Evolutionary conservation across 768 basidiomycete species (phyloP).

Genomic region (Xanthoconium purpureum): DNA sequence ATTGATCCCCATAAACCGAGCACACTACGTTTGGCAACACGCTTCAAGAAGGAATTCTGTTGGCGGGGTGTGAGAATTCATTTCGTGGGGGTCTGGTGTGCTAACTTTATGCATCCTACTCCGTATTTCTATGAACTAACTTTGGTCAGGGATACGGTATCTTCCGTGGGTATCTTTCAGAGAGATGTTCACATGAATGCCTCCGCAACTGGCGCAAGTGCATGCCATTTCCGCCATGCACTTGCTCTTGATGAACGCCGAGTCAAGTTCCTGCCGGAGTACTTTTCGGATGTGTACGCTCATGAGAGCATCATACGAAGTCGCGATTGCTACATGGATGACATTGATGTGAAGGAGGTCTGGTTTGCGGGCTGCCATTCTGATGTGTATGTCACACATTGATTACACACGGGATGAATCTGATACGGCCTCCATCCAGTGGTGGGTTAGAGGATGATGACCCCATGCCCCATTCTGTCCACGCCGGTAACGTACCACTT

Average conservation of each 20-base stretch:
- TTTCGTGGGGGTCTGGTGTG: slow-evolving; percentile 36
- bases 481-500: slow-evolving; percentile 6
- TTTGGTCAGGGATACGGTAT: slow-evolving; percentile 11
- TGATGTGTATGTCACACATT: slow-evolving; percentile 6
- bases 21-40: slow-evolving; percentile 1
- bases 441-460: not conserved
- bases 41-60: slow-evolving; percentile 31
- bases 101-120: not conserved
- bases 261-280: slow-evolving; percentile 15
- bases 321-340: not conserved
- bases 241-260: slow-evolving; percentile 15
- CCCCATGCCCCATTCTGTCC: not conserved
- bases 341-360: slow-evolving; percentile 8
- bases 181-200: slow-evolving; percentile 1
- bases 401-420: not conserved
- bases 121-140: not conserved
- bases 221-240: slow-evolving; percentile 14
- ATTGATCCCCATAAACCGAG: slow-evolving; percentile 27
- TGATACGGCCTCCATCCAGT: not conserved
- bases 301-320: not conserved
- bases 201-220: slow-evolving; percentile 3
- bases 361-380: slow-evolving; percentile 12
- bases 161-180: slow-evolving; percentile 5
- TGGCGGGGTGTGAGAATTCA: slow-evolving; percentile 25
- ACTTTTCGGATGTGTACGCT: slow-evolving; percentile 9